Base-by-base conservation (phyloP, 352 stramenopile species). In the Globisporangium irregulare region DNA sequence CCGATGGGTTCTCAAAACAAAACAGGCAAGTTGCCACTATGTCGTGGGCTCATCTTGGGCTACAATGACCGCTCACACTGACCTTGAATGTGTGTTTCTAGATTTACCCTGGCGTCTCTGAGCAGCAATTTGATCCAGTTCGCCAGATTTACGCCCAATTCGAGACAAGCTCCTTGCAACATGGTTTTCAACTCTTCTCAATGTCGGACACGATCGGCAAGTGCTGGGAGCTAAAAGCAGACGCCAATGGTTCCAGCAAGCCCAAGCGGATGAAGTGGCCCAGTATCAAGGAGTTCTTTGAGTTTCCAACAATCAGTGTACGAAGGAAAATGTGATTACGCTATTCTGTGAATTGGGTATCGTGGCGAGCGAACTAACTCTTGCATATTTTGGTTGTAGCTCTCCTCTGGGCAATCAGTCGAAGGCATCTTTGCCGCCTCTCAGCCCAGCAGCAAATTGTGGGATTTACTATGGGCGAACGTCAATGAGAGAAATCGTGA, bases 231-330 rank as follows among this genome's bases (percentile, higher is more conserved):
- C 22, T 84, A 20, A 63, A 65, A 41, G 36, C 54, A 29, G 32
- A 41, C 4, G 15, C 7, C 22, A 8, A 1, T 24, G 15, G 48
- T n/a, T 46, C n/a, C 50, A 15, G 14, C 27, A 29, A 46, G 18
- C n/a, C 9, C 32, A 50, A 65, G 14, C 57, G 69, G 25, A 24
- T 81, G 27, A 50, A 66, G 38, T 86, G 77, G 77, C 77, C 79
- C 24, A 80, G 73, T 9, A 65, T 86, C 59, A 78, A 76, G 59
- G 75, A 80, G 25, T 84, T 71, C 27, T 78, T 84, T 25, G 75
- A 73, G 9, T 73, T 73, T 32, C 66, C 67, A 3, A 43, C 46
- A 5, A 56, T 74, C 53, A 27, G 41, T 55, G 79, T 84, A 64
- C 36, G 77, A 60, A 2, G 5, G 6, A 12, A 0, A 0, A 10